A percentile compares a stretch with the other conserved stretches of the same genome.
phyloP scores from a whole-genome alignment of 176 grass and related monocot genomes.

The Microstegium vimineum region DNA sequence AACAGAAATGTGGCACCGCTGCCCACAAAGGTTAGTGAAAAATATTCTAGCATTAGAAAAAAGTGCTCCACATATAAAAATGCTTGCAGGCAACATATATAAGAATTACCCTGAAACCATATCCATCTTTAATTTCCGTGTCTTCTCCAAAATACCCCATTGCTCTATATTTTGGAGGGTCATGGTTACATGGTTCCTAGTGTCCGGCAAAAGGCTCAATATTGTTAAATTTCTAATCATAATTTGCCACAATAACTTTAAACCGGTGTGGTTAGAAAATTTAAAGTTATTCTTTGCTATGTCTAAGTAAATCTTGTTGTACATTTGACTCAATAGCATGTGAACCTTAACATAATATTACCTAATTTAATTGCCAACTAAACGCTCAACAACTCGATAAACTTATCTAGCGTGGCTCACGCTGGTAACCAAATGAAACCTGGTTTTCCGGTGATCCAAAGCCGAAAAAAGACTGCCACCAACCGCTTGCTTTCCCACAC shows the following conservation, averaged over 20 bases:
- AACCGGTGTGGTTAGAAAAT: not conserved
- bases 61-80: too few species aligned
- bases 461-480: slow-evolving; percentile 15
- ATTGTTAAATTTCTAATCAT: not conserved
- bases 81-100: not conserved
- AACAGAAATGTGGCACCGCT: too few species aligned
- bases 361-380: not conserved
- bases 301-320: not conserved
- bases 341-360: not conserved
- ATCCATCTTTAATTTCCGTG: not conserved
- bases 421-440: not conserved
- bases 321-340: not conserved
- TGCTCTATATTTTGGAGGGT: too few species aligned
- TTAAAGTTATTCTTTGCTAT: not conserved
- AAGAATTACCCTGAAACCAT: not conserved
- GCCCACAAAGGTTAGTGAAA: too few species aligned
- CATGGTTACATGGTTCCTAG: not conserved
- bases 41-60: not conserved
- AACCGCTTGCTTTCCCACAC: slow-evolving; percentile 1
- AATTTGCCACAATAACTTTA: not conserved
- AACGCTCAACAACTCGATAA: not conserved
- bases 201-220: not conserved
- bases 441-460: not conserved
- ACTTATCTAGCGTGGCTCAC: not conserved
- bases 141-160: too few species aligned